Evolutionary conservation across 495 filamentous ascomycete genomes (phyloP), one percentile per base, ranked within the genome.

Genomic region (Penicillium dipodomyicola): DNA sequence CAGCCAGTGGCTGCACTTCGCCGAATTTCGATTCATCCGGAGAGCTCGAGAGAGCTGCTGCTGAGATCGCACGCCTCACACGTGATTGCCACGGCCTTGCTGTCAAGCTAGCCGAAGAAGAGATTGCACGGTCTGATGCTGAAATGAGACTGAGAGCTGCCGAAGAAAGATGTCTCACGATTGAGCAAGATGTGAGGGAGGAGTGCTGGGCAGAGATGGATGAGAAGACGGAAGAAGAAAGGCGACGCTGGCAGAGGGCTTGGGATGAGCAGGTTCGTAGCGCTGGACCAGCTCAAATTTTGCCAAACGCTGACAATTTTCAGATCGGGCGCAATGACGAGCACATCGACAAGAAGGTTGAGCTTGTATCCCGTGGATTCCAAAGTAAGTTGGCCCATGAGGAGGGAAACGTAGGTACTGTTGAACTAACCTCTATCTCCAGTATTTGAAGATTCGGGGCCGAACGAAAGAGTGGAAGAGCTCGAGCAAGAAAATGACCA

Each of bases 201-300:
- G 92, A 96, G 61, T 89, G 90, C 59, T 91, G 84, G 65, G 75
- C 72, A 2, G 94, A 97, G 68, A 94, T 96, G 79, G 94, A 98
- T 64, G 80, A 77, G 50, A 80, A 81, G 35, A 74, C 96, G 43
- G 84, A 86, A 57, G 74, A 82, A 22, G 90, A 96, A 64, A 83
- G 90, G 71, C 78, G 78, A 29, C 78, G 88, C 19, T 96, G 89
- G 89, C 84, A 89, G 60, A 84, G 76, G 14, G 86, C 84, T 15
- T 82, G 87, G 78, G 86, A 86, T 30, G 82, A 96, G 69, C 80
- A 85, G 63, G 88, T 91, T 52, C 76, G 82, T 57, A 51, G n/a
- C 8, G 10, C 19, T 10, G 0, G 0, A 15, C 29, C 0, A 25
- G 15, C 23, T n/a, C 29, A 8, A 23, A 20, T 14, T n/a, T 11